phyloP scores from a whole-genome alignment of 495 filamentous ascomycete genomes.

The Penicillium crystallinum region DNA sequence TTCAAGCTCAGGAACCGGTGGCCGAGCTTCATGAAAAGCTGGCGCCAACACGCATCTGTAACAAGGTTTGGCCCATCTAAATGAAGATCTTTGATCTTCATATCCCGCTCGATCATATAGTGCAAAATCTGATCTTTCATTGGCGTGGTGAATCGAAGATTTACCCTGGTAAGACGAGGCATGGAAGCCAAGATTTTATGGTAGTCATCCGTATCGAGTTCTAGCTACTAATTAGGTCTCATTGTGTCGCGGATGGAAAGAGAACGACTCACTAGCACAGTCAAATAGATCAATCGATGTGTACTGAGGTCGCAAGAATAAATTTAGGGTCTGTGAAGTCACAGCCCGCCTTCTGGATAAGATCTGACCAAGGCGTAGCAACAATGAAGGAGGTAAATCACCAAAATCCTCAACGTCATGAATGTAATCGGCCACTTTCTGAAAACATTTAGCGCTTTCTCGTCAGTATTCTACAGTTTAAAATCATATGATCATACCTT shows the following conservation, averaged over 20 bases:
- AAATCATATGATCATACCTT: conserved; percentile 39
- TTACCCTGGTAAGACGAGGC: conserved; percentile 60
- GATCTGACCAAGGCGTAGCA: conserved; percentile 73
- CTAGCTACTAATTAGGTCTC: conserved; percentile 28
- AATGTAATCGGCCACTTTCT: conserved; percentile 77
- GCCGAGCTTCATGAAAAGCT: conserved; percentile 59
- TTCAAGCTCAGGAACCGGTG: conserved; percentile 59
- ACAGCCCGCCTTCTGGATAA: conserved; percentile 74
- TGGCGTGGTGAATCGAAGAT: conserved; percentile 74
- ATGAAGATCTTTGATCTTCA: conserved; percentile 56
- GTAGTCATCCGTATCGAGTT: conserved; percentile 69
- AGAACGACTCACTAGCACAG: conserved; percentile 52
- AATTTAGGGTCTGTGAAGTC: conserved; percentile 60
- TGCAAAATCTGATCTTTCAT: conserved; percentile 79
- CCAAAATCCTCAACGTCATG: conserved; percentile 78
- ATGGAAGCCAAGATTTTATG: conserved; percentile 73
- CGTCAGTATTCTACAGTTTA: background rate
- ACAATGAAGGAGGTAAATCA: conserved; percentile 60
- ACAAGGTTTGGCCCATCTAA: conserved; percentile 77
- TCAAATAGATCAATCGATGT: conserved; percentile 74
- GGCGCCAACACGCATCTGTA: conserved; percentile 62
- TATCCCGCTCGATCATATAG: conserved; percentile 66
- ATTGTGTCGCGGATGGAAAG: background rate
- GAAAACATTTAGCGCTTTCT: background rate
- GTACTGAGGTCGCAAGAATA: conserved; percentile 68